Conservation (phyloP, 1,284 basidiomycete species). For the Malassezia japonica region DNA sequence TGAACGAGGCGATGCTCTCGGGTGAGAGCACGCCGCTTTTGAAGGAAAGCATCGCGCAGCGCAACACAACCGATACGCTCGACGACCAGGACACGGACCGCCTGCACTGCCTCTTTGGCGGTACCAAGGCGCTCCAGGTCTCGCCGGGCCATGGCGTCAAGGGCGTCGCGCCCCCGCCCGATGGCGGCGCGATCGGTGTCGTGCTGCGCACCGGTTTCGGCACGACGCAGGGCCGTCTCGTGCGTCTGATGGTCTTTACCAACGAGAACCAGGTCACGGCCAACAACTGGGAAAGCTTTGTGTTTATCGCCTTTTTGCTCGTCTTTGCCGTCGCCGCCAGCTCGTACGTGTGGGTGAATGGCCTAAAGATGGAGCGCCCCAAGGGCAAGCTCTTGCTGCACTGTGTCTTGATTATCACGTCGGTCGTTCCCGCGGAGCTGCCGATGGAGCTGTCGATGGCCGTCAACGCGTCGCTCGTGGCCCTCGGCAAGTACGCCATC, state of each 20-base stretch:
- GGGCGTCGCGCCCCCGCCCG: constrained; percentile 31
- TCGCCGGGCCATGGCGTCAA: constrained; percentile 30
- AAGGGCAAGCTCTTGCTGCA: constrained; percentile 47
- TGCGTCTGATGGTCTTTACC: constrained; percentile 48
- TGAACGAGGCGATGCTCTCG: constrained; percentile 48
- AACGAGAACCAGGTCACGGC: constrained; percentile 45
- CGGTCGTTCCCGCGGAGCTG: constrained; percentile 46
- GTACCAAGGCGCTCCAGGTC: constrained; percentile 47
- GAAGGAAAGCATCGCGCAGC: constrained; percentile 45
- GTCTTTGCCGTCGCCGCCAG: constrained; percentile 45
- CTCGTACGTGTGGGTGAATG: constrained; percentile 43
- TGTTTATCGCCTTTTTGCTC: constrained; percentile 47
- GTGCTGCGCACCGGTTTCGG: constrained; percentile 47
- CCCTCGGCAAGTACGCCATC: constrained; percentile 67
- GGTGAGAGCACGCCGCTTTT: constrained; percentile 47
- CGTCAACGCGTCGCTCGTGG: constrained; percentile 55
- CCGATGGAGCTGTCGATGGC: constrained; percentile 49
- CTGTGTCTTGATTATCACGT: constrained; percentile 47
- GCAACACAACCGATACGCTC: constrained; percentile 34
- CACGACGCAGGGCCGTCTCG: constrained; percentile 47
- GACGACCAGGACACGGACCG: constrained; percentile 43
- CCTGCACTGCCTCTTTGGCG: constrained; percentile 47
- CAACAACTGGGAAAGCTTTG: constrained; percentile 45
- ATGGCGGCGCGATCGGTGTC: constrained; percentile 38
- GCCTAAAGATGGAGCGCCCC: constrained; percentile 40